Base-by-base conservation (phyloP, 805 yeast genomes). In the Trichomonascus vanleenenianus region DNA sequence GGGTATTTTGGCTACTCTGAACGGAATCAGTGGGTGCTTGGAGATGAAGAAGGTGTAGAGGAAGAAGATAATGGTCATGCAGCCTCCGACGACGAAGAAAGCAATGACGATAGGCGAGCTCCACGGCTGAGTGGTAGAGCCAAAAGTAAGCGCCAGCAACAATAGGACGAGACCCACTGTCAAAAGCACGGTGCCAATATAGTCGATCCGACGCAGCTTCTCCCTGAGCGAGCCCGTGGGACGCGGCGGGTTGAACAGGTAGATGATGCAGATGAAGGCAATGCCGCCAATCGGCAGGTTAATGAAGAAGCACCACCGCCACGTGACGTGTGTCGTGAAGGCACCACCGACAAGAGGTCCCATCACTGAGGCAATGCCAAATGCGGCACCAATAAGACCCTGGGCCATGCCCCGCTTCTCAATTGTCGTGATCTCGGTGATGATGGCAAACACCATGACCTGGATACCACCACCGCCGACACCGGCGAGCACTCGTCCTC, bases 381-480 rank as follows among this genome's bases (percentile, higher is more conserved):
- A 56, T 2, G 58, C 51, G 11, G 55, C 47, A 10, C 61, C 64
- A 14, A 59, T 81, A 39, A 83, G 61, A 0, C 96, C 96, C 60
- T 86, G 95, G 60, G 77, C 84, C 27, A 84, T 61, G 2, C 93
- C 95, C 50, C 96, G 70, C 40, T 81, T 78, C 46, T 91, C 72
- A 50, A 83, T 72, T 2, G 91, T 78, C 30, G 86, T 81, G 40
- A 85, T 69, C 62, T 87, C 96, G 16, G 88, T 78, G 53, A 83
- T 74, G 7, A 87, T 74, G 44, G 87, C 81, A 6, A 93, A 79
- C 14, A 85, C 77, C 56, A 85, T 67, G 0, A 88, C 74, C 40
- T 80, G 81, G 55, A 86, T 75, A 1, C 96, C 95, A 11, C 95
- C 93, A 15, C 94, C 95, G 12, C 96, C 96, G 47, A 83, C 73